These are phyloP conservation scores for Apiospora saccharicola DNA, from an alignment of 2,329 filamentous ascomycete species.

Conservation along the genomic window DNA sequence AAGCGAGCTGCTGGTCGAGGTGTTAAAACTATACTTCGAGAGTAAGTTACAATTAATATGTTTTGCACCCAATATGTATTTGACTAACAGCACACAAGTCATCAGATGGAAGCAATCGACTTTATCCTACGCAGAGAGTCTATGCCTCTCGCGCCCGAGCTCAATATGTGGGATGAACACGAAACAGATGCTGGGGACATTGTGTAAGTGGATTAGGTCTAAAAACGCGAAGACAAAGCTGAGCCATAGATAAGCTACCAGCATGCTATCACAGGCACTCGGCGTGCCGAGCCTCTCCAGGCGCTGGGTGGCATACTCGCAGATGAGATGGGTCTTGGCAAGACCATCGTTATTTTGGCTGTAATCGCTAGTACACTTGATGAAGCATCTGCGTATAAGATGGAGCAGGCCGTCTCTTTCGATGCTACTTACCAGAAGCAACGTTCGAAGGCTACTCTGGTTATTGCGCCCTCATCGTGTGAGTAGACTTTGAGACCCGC, in stretches of 20 bases:
- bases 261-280: neutral
- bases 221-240: neutral
- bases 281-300: neutral
- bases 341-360: constrained; percentile 12
- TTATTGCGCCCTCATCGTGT: neutral
- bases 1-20: neutral
- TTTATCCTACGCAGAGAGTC: neutral
- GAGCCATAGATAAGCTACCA: neutral
- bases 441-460: neutral
- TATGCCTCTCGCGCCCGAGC: neutral
- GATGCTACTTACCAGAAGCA: neutral
- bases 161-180: neutral
- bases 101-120: neutral
- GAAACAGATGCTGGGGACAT: neutral
- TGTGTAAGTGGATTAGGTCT: neutral
- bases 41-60: neutral
- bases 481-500: neutral
- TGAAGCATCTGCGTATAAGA: too few species aligned
- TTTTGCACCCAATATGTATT: neutral
- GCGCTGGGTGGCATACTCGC: constrained; percentile 23
- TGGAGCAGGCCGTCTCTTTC: neutral
- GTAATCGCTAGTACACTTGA: neutral
- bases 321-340: constrained; percentile 23
- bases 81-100: neutral
- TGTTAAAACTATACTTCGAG: neutral